Base-by-base conservation (phyloP, 176 grass and related monocot genomes). In the Zea luxurians region DNA sequence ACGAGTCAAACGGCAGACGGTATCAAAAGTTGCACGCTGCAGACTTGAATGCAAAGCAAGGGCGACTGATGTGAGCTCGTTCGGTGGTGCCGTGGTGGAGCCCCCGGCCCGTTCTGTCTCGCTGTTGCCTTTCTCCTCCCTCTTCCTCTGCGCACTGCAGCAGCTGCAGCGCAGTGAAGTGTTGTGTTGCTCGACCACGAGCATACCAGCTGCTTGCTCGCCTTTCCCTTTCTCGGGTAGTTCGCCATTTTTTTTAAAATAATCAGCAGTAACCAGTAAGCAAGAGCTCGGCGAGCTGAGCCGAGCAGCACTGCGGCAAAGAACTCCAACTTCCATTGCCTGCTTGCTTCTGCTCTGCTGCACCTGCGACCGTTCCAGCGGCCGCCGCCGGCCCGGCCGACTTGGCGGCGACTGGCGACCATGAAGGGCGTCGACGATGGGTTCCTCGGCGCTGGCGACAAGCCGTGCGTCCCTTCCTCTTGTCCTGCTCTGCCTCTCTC, bases 341-440 rank as follows among this genome's bases (percentile, higher is more conserved):
- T n/a, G 8, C 34, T 12, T 16, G 62, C 44, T 27, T 34, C 44
- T 48, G 45, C 20, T 70, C 20, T 54, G 12, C 37, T 21, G 37
- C 60, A 5, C 10, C 73, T 57, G 16, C 53, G 5, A 13, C 20
- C 2, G 6, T 42, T 53, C 36, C 17, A 43, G 54, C 40, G 50
- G 71, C 4, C 20, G 73, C 8, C 12, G 73, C 40, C 55, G 55
- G 2, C 55, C 8, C 57, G 8, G 18, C n/a, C 0, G 8, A 21
- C 57, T 18, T 7, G 17, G n/a, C 55, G 55, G 15, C 61, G 27
- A 58, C 78, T 27, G 82, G 50, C 66, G 15, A 27, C 86, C 42
- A 91, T 89, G 92, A 94, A 88, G 83, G 89, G 86, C 78, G 76
- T 94, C 73, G 88, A 94, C 76, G 92, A 82, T 35, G 92, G 83